Evolutionary conservation across 768 basidiomycete species (phyloP), one percentile per base, ranked within the genome.

Genomic region (Mycena chlorophos): DNA sequence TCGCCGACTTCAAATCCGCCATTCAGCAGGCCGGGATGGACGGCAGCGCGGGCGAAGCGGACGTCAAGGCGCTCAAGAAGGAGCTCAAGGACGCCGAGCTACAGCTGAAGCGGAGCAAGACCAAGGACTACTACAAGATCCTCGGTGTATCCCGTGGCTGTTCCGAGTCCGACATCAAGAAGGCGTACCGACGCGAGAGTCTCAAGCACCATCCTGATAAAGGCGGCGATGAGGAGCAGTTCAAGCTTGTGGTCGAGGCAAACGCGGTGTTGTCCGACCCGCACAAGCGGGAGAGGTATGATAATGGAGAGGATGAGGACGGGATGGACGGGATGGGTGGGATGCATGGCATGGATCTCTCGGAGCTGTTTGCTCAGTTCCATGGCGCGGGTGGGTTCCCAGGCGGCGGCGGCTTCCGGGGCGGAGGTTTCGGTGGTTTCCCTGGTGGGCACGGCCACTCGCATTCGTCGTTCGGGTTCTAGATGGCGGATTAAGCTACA

Each of bases 151-250:
- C 76, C 20, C 73, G 83, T 55, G 86, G 87, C 23, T 87, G 85
- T 63, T 74, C 73, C 1, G 88, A 90, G 25, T 48, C 63, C 3
- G 92, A 94, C 25, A 88, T 97, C 63, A 94, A 91, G 78, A 97
- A 94, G 73, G 96, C 82, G 28, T 98, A 98, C 70, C 80, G 94
- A 56, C 80, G 86, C 63, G 90, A 94, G 72, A 90, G 88, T 64
- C 70, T 94, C 68, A 89, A 85, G 63, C 89, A 91, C 63, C 89
- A 91, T 71, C 89, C 89, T 45, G 90, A 92, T 70, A 92, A 92
- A 86, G 94, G 95, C 25, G 95, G 95, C 26, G 91, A 94, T 67
- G 94, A 96, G 64, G 96, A 97, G 67, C 89, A 91, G 63, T 98
- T 98, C 83, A 97, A 98, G 71, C 79, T 93, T 20, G 86, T 92